Base-by-base conservation (phyloP, 2,329 filamentous ascomycete species). In the Fusarium sp. region DNA sequence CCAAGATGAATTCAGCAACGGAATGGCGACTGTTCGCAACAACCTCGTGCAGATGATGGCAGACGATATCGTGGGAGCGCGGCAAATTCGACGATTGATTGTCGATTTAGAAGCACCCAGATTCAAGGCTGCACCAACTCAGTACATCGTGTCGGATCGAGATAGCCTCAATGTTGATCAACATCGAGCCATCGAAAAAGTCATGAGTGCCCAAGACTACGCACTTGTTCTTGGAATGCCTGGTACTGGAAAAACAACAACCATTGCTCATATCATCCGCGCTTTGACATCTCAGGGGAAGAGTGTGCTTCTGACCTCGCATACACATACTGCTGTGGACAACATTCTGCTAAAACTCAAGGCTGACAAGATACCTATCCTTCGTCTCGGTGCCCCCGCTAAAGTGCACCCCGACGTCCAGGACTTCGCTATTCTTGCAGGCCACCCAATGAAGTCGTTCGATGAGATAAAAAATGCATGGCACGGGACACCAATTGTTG, bases 181-280 rank as follows among this genome's bases (percentile, higher is more conserved):
- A 81, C 91, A 88, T 78, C 88, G 87, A 65, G 96, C 96, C 1
- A 95, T 99, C 59, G 89, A 94, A 75, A 98, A 98, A 82, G 96
- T 99, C 43, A 97, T 99, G 93, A 94, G 93, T 78, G 96, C 96
- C 6, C 90, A 93, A 75, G 95, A 99, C 83, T 99, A 98, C 81
- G 96, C 96, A 12, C 87, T 99, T n/a, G 95, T 99, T 18, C 89
- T 99, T 25, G 96, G 96, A 33, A 99, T 99, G 96, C 96, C 96
- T 4, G 96, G 96, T 12, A 99, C 96, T 1, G 96, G 96, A 65
- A 99, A 99, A 83, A 99, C 96, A 6, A 99, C 96, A 0, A 99
- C 96, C 0, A 98, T 99, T 78, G 95, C 96, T 9, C 95, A 98
- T 80, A 98, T 99, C 75, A 98, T 99, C 77, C 92, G 94, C 49